Evolutionary conservation across 495 filamentous ascomycete species (phyloP).

Genomic region (Tuber borchii): DNA sequence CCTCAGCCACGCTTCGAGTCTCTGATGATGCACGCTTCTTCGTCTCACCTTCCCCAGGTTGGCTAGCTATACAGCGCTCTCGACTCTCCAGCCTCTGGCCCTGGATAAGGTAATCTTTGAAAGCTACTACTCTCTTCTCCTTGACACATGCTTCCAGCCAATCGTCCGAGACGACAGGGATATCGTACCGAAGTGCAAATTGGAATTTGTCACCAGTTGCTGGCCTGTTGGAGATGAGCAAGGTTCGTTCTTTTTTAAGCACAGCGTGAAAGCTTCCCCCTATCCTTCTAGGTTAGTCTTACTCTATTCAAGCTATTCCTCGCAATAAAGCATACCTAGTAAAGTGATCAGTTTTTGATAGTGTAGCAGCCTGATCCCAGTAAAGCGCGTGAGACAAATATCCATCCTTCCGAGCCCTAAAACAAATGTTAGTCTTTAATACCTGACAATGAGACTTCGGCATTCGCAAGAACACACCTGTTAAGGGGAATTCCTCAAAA

Average conservation of each 20-base stretch:
- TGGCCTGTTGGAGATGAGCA: conserved; percentile 33
- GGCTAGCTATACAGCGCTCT: background rate
- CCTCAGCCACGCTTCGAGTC: conserved; percentile 13
- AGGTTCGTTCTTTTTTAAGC: conserved; percentile 28
- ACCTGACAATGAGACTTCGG: background rate
- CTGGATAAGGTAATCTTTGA: conserved; percentile 43
- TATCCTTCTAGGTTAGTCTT: conserved; percentile 12
- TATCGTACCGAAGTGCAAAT: conserved; percentile 62
- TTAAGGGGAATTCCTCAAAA: conserved; percentile 61
- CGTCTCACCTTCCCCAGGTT: background rate
- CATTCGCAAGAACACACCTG: conserved; percentile 45
- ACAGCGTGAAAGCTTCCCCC: conserved; percentile 32
- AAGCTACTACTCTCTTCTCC: conserved; percentile 50
- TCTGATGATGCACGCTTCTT: conserved; percentile 17
- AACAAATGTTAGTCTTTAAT: background rate
- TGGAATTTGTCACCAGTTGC: conserved; percentile 67
- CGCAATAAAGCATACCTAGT: conserved; percentile 52
- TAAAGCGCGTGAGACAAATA: conserved; percentile 76
- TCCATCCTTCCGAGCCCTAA: conserved; percentile 59
- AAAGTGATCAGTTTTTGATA: conserved; percentile 65
- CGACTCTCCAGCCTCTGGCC: conserved; percentile 12
- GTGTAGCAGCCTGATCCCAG: conserved; percentile 77
- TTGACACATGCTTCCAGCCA: conserved; percentile 84
- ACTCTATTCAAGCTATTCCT: background rate
- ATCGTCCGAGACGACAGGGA: conserved; percentile 67